Evolutionary conservation across 2,329 filamentous ascomycete genomes (phyloP), one percentile per base, ranked within the genome.

Genomic region (Rhinocladiella mackenziei): DNA sequence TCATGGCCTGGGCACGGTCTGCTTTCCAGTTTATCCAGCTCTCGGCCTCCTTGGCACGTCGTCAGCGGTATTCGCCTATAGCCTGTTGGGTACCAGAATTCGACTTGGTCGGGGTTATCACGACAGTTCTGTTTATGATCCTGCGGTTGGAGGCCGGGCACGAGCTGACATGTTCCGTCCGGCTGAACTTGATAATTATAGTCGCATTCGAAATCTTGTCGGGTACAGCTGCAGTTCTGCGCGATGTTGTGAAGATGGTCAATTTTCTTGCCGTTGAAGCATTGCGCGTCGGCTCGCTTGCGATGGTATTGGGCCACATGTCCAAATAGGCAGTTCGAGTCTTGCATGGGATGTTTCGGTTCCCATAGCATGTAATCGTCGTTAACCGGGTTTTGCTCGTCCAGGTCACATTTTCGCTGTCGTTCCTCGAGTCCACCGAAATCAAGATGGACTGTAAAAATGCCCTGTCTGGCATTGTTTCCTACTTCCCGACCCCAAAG

Each of bases 131-230:
- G 67, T 44, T 68, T 67, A 38, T 82, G 77, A 56, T 85, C 74
- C 5, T 73, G 70, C 9, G 86, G 82, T 7, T 76, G 54, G 29
- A 89, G 77, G 10, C 91, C 91, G 0, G 76, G 65, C 1, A 97
- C 88, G 9, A 94, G 78, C 4, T 65, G 66, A 67, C 92, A 98
- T 51, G 84, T 80, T 35, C 84, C 84, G 60, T 89, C 85, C 19
- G 70, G 75, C 64, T 86, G 79, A 34, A 85, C 79, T 62, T 97
- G 83, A 65, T 80, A 98, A 66, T 98, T 98, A 74, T 88, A 98
- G 62, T 94, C 91, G 67, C 92, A 98, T 75, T 98, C 92, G 62
- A 83, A 98, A 67, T 98, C 92, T 46, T 80, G 76, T 39, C 88
- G 76, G 6, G 80, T 85, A 68, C 92, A 98, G 47, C 78, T 74